Evolutionary conservation across 768 basidiomycete genomes (phyloP), one percentile per base, ranked within the genome.

Genomic region (Mycena vulgaris): DNA sequence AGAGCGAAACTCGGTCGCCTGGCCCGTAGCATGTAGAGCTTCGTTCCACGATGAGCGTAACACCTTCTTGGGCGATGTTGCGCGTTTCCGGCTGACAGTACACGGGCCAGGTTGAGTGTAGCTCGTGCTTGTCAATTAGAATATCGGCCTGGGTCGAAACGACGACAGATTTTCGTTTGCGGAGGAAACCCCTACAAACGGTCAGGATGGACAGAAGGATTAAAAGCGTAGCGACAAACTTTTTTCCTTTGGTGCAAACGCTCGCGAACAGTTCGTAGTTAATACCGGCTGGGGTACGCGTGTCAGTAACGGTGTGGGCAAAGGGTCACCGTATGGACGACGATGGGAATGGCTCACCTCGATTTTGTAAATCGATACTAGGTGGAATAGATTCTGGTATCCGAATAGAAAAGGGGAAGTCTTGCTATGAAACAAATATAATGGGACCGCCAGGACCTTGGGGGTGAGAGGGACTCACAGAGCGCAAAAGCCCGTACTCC

Each of bases 301-400:
- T 45, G 33, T 57, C 16, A 57, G 17, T 17, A 31, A 17, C 16
- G n/a, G 48, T 2, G 67, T 28, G 39, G 27, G 56, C 13, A 37
- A 30, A 23, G 8, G 47, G 27, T 72, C 21, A 21, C 30, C 13
- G 39, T 2, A 64, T 10, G 30, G 7, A 30, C 16, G 25, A 0
- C 27, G 9, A 49, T 13, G 25, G 72, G 55, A 51, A 28, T 35
- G 1, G 3, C 87, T 71, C 64, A 90, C 93, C 93, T 75, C 89
- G 88, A 78, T 89, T 91, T 64, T 95, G 93, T 66, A 98, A 84
- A 6, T 92, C 89, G 66, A 96, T 89, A 47, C 88, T 94, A 19
- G 96, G 95, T 2, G 97, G 96, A 67, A 96, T 92, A 13, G 94
- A 93, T 79, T 97, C 95, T 0, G 97, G 97, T 75, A 98, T 92